Conservation (phyloP, 1,284 basidiomycete genomes). For the Wallemia mellicola region DNA sequence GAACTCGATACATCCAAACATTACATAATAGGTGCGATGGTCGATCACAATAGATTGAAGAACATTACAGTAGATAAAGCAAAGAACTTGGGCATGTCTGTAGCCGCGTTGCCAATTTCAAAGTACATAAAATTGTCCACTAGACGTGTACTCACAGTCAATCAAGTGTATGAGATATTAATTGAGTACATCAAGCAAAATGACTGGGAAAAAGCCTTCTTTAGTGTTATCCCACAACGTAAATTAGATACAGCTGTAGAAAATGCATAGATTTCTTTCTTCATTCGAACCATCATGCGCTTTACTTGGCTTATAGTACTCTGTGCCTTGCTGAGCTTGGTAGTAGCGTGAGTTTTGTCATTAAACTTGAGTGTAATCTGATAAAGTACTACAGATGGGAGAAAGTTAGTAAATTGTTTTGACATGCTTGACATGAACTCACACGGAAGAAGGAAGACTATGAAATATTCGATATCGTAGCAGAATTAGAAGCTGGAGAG, state of each 20-base stretch:
- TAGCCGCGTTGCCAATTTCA: background rate
- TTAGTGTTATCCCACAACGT: background rate
- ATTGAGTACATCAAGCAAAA: background rate
- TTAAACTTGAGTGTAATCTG: background rate
- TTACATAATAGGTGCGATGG: background rate
- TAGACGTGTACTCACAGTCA: background rate
- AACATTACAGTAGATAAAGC: background rate
- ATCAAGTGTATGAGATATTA: background rate
- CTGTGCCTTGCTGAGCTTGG: background rate
- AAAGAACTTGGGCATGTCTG: background rate
- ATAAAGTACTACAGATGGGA: background rate
- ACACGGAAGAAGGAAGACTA: slow-evolving; percentile 35
- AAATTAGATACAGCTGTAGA: background rate
- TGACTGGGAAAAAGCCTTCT: background rate
- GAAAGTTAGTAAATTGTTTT: background rate
- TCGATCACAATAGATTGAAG: background rate
- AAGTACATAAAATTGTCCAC: background rate
- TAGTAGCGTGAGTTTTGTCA: background rate
- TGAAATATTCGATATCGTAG: slow-evolving; percentile 88
- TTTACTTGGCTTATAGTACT: background rate
- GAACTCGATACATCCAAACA: background rate
- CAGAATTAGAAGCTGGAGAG: slow-evolving; percentile 45
- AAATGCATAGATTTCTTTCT: too few species aligned
- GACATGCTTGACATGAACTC: background rate
- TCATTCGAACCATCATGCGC: background rate